Evolutionary conservation across 495 filamentous ascomycete species (phyloP), one percentile per base, ranked within the genome.

Genomic region (Penicillium coprophilum): DNA sequence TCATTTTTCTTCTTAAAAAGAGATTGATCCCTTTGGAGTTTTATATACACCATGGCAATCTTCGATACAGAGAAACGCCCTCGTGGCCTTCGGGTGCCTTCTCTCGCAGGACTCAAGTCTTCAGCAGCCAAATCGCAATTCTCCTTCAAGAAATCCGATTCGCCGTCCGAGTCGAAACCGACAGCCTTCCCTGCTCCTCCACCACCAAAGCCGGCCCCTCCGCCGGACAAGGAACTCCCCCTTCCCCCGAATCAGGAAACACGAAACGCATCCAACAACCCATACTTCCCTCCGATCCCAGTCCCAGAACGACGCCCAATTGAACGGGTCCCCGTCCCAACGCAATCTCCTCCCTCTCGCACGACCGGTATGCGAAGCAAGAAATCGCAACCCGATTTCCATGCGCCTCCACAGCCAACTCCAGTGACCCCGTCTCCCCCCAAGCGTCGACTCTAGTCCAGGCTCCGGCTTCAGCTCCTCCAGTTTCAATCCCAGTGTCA

Each of bases 51-150:
- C 4, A 74, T 76, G 71, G 71, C 73, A 5, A 67, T 75, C 41
- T 66, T 73, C 51, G 74, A 77, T 43, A 68, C 72, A 15, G 74
- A 75, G 27, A 74, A 74, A 38, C 71, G 72, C 50, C 65, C 72
- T 10, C 67, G 67, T 0, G 74, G 74, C 28, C 61, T 77, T 46
- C 71, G 74, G 45, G 63, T 76, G 11, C 71, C 72, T 0, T 75
- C 73, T 12, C 63, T 73, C 13, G 67, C 71, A 41, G 65, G 68
- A 6, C 68, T 71, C 50, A 75, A 73, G 57, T 54, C 63, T 19
- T 50, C 46, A 24, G 48, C 55, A 40, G 53, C 58, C 28, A 63
- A 50, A 32, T 68, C 65, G 13, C 65, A 66, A 44, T 63, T 61
- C 46, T 59, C 63, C 13, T 59, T 66, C 36, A 56, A 61, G 43